Evolutionary conservation across 495 filamentous ascomycete genomes (phyloP).

Genomic region (Aspergillus ellipticus): DNA sequence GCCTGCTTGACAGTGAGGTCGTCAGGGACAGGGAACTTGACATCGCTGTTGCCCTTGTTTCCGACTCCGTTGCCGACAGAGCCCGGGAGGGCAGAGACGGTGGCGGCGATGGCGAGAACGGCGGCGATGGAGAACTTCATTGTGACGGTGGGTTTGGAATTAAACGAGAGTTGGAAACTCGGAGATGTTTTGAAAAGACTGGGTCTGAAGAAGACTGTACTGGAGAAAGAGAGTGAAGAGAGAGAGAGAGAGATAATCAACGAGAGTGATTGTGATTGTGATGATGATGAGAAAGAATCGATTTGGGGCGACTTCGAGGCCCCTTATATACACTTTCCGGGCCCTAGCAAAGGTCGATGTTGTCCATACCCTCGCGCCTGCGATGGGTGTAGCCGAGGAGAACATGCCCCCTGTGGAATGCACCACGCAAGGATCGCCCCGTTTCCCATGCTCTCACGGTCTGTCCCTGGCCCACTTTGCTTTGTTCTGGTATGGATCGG

Average conservation of each 20-base stretch:
- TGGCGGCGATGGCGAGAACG: conserved; percentile 28
- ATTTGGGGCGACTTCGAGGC: conserved; percentile 13
- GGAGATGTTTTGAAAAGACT: conserved; percentile 16
- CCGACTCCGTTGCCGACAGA: conserved; percentile 18
- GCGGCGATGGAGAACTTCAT: conserved; percentile 33
- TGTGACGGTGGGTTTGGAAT: conserved; percentile 36
- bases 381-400: conserved; percentile 10
- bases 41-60: conserved; percentile 30
- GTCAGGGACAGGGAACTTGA: conserved; percentile 33
- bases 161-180: conserved; percentile 29
- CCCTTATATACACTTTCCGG: conserved; percentile 35
- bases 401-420: conserved; percentile 29
- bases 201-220: conserved; percentile 24
- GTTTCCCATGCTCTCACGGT: neutral
- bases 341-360: too few relatives aligned
- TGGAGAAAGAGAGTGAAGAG: conserved; percentile 26
- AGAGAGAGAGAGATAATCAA: conserved; percentile 21
- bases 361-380: neutral
- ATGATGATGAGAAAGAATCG: conserved; percentile 28
- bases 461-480: neutral
- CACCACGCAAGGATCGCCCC: conserved; percentile 23
- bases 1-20: conserved; percentile 47
- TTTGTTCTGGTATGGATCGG: conserved; percentile 31
- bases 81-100: conserved; percentile 26
- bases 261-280: conserved; percentile 21